Base-by-base conservation (phyloP, 768 basidiomycete genomes). In the Trametes coccinea region DNA sequence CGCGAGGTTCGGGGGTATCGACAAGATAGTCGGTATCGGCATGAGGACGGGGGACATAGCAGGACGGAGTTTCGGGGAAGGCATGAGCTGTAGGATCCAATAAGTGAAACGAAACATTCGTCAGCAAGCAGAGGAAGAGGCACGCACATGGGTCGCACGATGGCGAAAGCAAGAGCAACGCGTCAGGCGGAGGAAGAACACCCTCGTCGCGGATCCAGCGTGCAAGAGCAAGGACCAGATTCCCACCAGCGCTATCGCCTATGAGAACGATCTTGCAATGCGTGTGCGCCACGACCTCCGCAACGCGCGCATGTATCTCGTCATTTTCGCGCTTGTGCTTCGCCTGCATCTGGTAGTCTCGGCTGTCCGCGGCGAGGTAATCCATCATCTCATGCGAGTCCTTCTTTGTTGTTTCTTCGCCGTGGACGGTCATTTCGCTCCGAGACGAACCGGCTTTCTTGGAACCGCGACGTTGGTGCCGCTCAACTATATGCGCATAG, bases 171-270 rank as follows among this genome's bases (percentile, higher is more conserved):
- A 83, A 69, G 4, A 83, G 69, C 22, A 84, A 69, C 2, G 78
- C 82, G 56, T 80, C 73, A 0, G 82, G 82, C 40, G 73, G 70
- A 5, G 78, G 79, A 0, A 84, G 68, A 13, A 75, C 65, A 8
- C 74, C 77, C 66, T 84, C 80, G 58, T 83, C 82, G 31, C 82
- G 73, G n/a, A 84, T 71, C 82, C 82, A 84, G 43, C 82, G 77
- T 6, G 81, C 74, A 2, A 83, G 75, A 10, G 81, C 78, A 8
- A 84, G 76, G 1, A 79, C 81, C 1, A 84, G 74, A 61, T 83
- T 83, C 5, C 83, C 82, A 11, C 83, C 83, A 0, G 83, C 80
- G 61, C 80, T 81, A 61, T 83, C 83, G n/a, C 82, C 83, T 39
- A 82, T 77, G 46, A 84, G 75, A 30, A 83, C 67, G 48, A 82